Base-by-base conservation (phyloP, 306 rosid genomes). In the Styphnolobium japonicum region DNA sequence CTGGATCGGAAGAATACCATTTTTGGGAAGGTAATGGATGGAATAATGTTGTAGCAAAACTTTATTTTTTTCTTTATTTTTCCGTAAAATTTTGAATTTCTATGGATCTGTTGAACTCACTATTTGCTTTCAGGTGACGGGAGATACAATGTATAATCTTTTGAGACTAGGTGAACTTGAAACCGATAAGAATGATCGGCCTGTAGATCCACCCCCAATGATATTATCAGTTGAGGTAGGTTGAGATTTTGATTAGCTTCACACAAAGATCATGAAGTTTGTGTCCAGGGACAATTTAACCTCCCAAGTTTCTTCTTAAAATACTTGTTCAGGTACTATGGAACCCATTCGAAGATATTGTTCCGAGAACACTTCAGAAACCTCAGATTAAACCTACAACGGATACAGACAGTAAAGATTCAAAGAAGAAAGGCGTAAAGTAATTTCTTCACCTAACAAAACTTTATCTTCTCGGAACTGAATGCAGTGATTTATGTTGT, bases 321-420 rank as follows among this genome's bases (percentile, higher is more conserved):
- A 60, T 62, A 14, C 1, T 27, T 83, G 49, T 65, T 82, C 36
- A 93, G 99, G 96, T 91, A 31, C 77, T 95, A 73, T 93, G 97
- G 99, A 95, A 91, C 79, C 99, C 98, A 37, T 87, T 95, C 67
- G 99, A 91, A 60, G 97, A 95, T 83, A 93, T 95, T 33, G 73
- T 91, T 76, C 94, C 98, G 10, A 91, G 98, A 78, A 90, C 81
- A 43, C 82, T 71, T 73, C 78, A 84, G 68, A 86, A 76, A 73
- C 49, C 84, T 77, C 76, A 25, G 39, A 65, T 25, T 45, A 85
- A 81, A 71, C 57, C 90, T 31, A 75, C 80, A 60, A 21, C 55
- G 75, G 96, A 90, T 63, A 45, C 87, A 0, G 92, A 85, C 56
- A 87, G 51, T 67, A 95, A 89, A 82, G 96, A 83, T 57, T 42